A percentile compares a stretch with the other conserved stretches of the same genome.
phyloP scores from a whole-genome alignment of 2,329 filamentous ascomycete species.

The Fusarium sp. region DNA sequence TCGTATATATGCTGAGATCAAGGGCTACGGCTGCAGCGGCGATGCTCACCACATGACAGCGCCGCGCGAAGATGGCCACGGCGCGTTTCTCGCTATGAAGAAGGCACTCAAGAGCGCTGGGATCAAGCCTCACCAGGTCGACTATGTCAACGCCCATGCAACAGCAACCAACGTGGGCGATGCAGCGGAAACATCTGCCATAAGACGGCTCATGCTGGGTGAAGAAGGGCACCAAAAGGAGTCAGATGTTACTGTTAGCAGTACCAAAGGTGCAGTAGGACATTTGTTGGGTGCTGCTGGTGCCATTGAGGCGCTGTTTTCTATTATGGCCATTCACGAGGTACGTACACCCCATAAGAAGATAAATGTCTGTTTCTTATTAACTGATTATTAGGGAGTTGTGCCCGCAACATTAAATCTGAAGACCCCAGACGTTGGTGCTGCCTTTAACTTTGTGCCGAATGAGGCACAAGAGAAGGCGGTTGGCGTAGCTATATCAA shows the following conservation, averaged over 20 bases:
- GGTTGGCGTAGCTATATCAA: constrained; percentile 84
- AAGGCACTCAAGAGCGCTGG: constrained; percentile 80
- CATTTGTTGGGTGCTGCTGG: constrained; percentile 93
- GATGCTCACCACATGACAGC: constrained; percentile 96
- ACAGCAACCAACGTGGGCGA: constrained; percentile 91
- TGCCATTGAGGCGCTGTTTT: constrained; percentile 89
- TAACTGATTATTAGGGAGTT: constrained; percentile 68
- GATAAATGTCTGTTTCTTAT: neutral
- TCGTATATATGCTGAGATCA: constrained; percentile 87
- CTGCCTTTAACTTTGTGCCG: constrained; percentile 88
- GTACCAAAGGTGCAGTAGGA: constrained; percentile 92
- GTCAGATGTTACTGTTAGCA: constrained; percentile 82
- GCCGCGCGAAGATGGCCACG: constrained; percentile 83
- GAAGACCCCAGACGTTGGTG: constrained; percentile 71
- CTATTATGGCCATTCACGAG: constrained; percentile 81
- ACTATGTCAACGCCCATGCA: constrained; percentile 96
- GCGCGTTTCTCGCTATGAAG: constrained; percentile 87
- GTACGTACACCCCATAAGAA: constrained; percentile 63
- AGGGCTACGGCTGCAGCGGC: constrained; percentile 89
- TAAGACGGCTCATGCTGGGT: constrained; percentile 81
- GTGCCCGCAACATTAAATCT: constrained; percentile 92
- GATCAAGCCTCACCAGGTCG: constrained; percentile 76
- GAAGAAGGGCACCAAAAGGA: constrained; percentile 73
- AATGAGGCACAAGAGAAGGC: constrained; percentile 75
- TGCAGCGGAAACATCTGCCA: constrained; percentile 86